phyloP scores from a whole-genome alignment of 1,284 basidiomycete genomes.

The Cutaneotrichosporon sp. region DNA sequence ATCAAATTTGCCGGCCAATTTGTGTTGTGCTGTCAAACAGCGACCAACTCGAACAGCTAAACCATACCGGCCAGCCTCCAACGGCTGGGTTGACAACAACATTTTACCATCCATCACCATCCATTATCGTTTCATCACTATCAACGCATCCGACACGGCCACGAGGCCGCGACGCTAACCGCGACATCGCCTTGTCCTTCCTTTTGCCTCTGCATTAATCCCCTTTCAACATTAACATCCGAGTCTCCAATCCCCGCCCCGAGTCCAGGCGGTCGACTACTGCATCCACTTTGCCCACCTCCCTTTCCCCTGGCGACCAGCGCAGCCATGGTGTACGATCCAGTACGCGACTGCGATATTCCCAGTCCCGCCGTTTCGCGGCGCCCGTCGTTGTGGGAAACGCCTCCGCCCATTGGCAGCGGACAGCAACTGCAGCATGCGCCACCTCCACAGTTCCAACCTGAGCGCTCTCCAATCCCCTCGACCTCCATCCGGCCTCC shows the following conservation, averaged over 20 bases:
- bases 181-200: too few relatives aligned
- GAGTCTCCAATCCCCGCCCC: too few relatives aligned
- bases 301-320: not conserved
- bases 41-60: not conserved
- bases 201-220: too few relatives aligned
- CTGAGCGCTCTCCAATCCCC: conserved; percentile 3
- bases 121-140: too few relatives aligned
- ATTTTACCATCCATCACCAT: not conserved
- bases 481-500: conserved; percentile 12
- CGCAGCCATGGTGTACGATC: conserved; percentile 46
- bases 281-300: too few relatives aligned
- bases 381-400: conserved; percentile 16
- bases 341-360: conserved; percentile 42
- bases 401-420: conserved; percentile 2
- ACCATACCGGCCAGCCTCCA: not conserved
- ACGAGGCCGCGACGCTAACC: not conserved
- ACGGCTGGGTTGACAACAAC: not conserved
- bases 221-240: too few relatives aligned
- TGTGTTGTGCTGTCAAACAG: not conserved
- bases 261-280: too few relatives aligned
- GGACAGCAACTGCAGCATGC: not conserved
- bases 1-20: conserved; percentile 2
- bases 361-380: conserved; percentile 33
- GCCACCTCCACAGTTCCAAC: conserved; percentile 7
- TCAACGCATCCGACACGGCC: not conserved